Base-by-base conservation (phyloP, 1,284 basidiomycete genomes). In the Blastosporella zonata region DNA sequence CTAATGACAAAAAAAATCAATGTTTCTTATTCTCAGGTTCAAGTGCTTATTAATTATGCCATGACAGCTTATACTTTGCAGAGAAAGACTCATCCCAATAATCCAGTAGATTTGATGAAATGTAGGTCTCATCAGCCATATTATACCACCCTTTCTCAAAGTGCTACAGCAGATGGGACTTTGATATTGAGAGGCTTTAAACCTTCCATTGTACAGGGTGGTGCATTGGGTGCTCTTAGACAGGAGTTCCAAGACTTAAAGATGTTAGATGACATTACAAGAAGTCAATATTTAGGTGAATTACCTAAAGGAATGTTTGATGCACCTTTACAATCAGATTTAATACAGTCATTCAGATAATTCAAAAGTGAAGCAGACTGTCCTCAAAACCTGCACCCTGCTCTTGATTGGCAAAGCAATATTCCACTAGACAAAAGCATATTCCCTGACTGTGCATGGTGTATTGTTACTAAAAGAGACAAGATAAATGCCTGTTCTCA, bases 181-280 rank as follows among this genome's bases (percentile, higher is more conserved):
- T 27, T 27, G 25, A 59, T 68, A 29, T 20, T 67, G 2, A 46
- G 59, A 43, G 54, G 52, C 1, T 64, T 63, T 46, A 53, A 63
- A 44, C 3, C 40, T 1, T 29, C 36, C 1, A 62, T 54, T 36
- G 58, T 64, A 6, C 58, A 48, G 15, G 10, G 55, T 49, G 18
- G 50, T 9, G 48, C 54, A 13, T 50, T 52, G 10, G 62, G 62
- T 4, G 44, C 47, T 7, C 34, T 66, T 1, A 29, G 55, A 15
- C 62, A 65, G 50, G 64, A 66, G 42, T 62, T 62, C 27, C 27
- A 62, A 34, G 62, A 64, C 21, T 41, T 65, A 2, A 62, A 65
- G 45, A 8, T 65, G 2, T 34, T 65, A 2, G 57, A 66, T 54
- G 56, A 64, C 8, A 60, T 66, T 5, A 62, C 60, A 44, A 35